These are phyloP conservation scores for Telopea speciosissima DNA, from an alignment of 177 flowering plant species.

Conservation along the genomic window DNA sequence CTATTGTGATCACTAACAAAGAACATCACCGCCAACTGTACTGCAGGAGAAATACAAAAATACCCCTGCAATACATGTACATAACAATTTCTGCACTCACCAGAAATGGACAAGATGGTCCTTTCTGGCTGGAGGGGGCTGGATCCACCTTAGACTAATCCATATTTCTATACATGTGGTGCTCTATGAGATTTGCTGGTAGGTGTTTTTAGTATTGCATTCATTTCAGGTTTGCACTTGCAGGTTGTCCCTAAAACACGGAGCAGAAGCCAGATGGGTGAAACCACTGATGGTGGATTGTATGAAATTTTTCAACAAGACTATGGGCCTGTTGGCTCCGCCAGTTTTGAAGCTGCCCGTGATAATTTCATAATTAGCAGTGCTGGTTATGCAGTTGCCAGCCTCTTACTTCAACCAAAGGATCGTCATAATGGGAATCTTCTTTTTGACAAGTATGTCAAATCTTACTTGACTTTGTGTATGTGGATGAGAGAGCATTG, in stretches of 20 bases:
- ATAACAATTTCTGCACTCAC: no score
- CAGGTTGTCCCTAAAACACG: conserved; percentile 95
- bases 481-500: no score
- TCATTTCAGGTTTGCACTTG: conserved; percentile 1
- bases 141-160: no score
- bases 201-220: no score
- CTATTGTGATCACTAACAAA: no score
- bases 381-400: conserved; percentile 99
- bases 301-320: conserved; percentile 98
- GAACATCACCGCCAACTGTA: no score
- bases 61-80: no score
- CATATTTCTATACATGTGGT: no score
- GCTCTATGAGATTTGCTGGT: no score
- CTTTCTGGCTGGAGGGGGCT: no score
- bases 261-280: conserved; percentile 99
- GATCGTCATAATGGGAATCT: conserved; percentile 99
- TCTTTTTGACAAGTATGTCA: conserved; percentile 79
- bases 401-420: conserved; percentile 96
- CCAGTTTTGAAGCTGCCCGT: conserved; percentile 91
- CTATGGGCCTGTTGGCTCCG: conserved; percentile 87
- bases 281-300: conserved; percentile 96
- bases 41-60: no score
- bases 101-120: no score
- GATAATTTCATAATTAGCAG: conserved; percentile 90
- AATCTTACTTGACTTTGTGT: background rate